Evolutionary conservation across 495 filamentous ascomycete genomes (phyloP).

Genomic region (Staphylotrichum tortipilum): DNA sequence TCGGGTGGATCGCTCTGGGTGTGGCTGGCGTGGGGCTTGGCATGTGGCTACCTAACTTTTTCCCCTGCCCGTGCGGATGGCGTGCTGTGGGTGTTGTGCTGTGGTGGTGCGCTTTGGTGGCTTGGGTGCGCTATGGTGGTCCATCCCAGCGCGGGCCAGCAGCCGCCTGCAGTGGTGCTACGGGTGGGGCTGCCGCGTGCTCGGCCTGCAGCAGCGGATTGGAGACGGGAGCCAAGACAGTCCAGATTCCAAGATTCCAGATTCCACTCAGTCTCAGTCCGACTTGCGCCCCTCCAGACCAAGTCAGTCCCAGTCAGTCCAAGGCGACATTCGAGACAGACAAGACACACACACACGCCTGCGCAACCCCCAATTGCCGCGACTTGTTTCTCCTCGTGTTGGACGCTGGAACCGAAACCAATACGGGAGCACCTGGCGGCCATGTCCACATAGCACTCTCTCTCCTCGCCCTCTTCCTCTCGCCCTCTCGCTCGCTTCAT

Average conservation of each 20-base stretch:
- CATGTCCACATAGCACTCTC: constrained; percentile 9
- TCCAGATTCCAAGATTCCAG: too few relatives aligned
- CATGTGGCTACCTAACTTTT: neutral
- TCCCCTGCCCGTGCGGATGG: too few relatives aligned
- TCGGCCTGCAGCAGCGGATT: constrained; percentile 5
- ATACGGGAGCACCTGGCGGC: neutral
- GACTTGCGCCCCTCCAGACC: neutral
- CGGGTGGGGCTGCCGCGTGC: constrained; percentile 1
- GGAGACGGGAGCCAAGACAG: constrained; percentile 15
- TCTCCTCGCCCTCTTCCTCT: constrained; percentile 1
- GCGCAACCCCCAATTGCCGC: constrained; percentile 6
- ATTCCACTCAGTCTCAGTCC: too few relatives aligned
- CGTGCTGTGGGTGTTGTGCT: too few relatives aligned
- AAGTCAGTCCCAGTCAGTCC: too few relatives aligned
- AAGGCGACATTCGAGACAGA: too few relatives aligned
- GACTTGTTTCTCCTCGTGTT: neutral
- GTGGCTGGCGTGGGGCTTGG: neutral
- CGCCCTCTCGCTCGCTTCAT: neutral
- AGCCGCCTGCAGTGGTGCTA: too few relatives aligned
- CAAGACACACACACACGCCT: neutral
- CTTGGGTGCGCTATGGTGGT: too few relatives aligned
- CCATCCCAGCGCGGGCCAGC: too few relatives aligned
- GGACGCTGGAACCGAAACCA: neutral
- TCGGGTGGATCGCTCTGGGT: too few relatives aligned
- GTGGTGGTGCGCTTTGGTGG: neutral